phyloP scores from a whole-genome alignment of 164 flowering plant genomes.

The Amborella trichopoda region DNA sequence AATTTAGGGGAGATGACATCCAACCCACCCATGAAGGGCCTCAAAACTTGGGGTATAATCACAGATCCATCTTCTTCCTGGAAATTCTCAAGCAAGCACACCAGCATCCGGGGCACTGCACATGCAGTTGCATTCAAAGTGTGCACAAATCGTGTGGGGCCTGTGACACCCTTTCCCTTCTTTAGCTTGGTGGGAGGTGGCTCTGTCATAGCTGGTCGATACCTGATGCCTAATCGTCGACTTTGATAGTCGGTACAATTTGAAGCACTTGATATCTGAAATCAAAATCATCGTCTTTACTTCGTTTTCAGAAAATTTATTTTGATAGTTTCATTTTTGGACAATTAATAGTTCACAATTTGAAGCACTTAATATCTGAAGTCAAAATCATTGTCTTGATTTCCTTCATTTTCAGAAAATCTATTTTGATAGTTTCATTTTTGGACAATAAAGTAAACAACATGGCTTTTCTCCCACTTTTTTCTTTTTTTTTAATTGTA shows the following conservation, averaged over 20 bases:
- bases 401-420: too few relatives aligned
- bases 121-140: conserved; percentile 94
- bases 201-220: conserved; percentile 46
- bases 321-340: too few relatives aligned
- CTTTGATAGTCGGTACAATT: conserved; percentile 97
- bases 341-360: too few relatives aligned
- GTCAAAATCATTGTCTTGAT: background rate
- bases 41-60: conserved; percentile 57
- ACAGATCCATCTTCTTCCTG: conserved; percentile 93
- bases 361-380: conserved; percentile 95
- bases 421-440: too few relatives aligned
- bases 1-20: conserved; percentile 36
- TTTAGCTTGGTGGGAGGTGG: conserved; percentile 19
- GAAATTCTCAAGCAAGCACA: conserved; percentile 79
- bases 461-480: too few relatives aligned
- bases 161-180: conserved; percentile 44
- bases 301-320: too few relatives aligned
- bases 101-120: conserved; percentile 89
- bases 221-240: conserved; percentile 81
- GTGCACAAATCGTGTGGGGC: conserved; percentile 77
- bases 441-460: too few relatives aligned
- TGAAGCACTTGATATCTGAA: conserved; percentile 95
- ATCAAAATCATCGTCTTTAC: background rate
- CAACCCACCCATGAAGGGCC: conserved; percentile 87
- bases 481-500: too few relatives aligned